Evolutionary conservation across 1,139 yeast species (phyloP), one percentile per base, ranked within the genome.

Genomic region (Debaryomyces coudertii): DNA sequence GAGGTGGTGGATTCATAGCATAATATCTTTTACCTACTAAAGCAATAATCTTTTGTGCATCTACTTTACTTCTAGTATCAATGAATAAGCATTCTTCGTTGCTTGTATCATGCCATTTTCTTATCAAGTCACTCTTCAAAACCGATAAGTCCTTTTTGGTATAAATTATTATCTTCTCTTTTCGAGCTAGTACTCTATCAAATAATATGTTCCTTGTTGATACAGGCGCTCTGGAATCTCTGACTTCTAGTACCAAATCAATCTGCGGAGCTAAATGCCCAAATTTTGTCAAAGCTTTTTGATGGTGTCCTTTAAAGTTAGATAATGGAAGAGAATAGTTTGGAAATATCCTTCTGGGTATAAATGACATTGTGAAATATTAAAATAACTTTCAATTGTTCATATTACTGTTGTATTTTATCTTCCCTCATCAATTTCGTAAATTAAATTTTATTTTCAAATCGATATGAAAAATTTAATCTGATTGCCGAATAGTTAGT

Each of bases 301-400:
- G 82, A 60, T 93, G 98, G 61, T 92, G 97, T 11, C 97, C 97
- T 56, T 90, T 90, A 68, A 90, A 90, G 63, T 88, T 92, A 4
- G 96, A 82, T 29, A 85, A 65, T 0, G 84, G 76, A 12, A 90
- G 78, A 46, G 82, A 81, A 60, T 85, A 87, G 27, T 77, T 73
- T 1, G 97, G 97, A 54, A 87, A 82, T 14, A 64, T 50, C 42
- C 62, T 54, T 40, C 82, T 61, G 20, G 80, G 84, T 58, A 60
- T 60, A 53, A 82, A 62, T 43, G 68, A 75, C 62, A 76, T 66
- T 51, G 64, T 66, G n/a, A 14, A 20, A 25, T 15, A 14, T 15
- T 29, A 29, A n/a, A 18, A 15, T 7, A 15, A 8, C 4, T n/a
- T 9, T 14, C 23, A 20, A 34, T 18, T 23, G 14, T 16, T 9